phyloP scores from a whole-genome alignment of 2,329 filamentous ascomycete genomes.

The Aspergillus awamori region DNA sequence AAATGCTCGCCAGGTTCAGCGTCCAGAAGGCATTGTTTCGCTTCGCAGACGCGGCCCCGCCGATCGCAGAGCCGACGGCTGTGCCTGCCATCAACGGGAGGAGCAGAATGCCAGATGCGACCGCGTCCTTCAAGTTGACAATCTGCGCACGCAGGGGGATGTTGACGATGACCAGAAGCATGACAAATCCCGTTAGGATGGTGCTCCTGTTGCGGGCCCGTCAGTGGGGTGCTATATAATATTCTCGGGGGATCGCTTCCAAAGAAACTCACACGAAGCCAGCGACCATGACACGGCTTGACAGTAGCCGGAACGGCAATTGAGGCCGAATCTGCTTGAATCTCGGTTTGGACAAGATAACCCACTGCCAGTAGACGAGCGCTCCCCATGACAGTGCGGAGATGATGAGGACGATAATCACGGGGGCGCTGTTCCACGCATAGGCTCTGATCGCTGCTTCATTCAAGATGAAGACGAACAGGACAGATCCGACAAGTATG shows the following conservation, averaged over 20 bases:
- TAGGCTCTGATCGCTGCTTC: constrained; percentile 5
- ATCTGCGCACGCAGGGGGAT: constrained; percentile 7
- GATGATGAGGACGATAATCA: constrained; percentile 3
- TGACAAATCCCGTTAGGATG: constrained; percentile 8
- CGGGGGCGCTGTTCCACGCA: constrained; percentile 7
- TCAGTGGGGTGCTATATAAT: neutral
- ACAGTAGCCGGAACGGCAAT: constrained; percentile 7
- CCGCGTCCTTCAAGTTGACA: constrained; percentile 7
- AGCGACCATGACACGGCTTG: constrained; percentile 6
- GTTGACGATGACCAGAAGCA: constrained; percentile 9
- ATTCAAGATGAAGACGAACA: constrained; percentile 11
- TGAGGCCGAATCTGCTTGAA: constrained; percentile 5
- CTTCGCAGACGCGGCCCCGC: constrained; percentile 10
- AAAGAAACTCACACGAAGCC: constrained; percentile 3
- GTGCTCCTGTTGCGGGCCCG: constrained; percentile 3
- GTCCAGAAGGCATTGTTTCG: constrained; percentile 13
- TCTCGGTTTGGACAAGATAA: neutral
- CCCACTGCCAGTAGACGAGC: constrained; percentile 8
- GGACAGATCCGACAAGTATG: constrained; percentile 6
- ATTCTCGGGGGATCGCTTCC: neutral
- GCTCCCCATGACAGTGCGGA: constrained; percentile 7
- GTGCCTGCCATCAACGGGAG: constrained; percentile 6
- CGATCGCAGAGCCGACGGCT: constrained; percentile 5
- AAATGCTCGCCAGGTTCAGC: constrained; percentile 13
- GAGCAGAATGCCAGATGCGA: constrained; percentile 2